Evolutionary conservation across 805 yeast genomes (phyloP).

Genomic region (Teunomyces stri): DNA sequence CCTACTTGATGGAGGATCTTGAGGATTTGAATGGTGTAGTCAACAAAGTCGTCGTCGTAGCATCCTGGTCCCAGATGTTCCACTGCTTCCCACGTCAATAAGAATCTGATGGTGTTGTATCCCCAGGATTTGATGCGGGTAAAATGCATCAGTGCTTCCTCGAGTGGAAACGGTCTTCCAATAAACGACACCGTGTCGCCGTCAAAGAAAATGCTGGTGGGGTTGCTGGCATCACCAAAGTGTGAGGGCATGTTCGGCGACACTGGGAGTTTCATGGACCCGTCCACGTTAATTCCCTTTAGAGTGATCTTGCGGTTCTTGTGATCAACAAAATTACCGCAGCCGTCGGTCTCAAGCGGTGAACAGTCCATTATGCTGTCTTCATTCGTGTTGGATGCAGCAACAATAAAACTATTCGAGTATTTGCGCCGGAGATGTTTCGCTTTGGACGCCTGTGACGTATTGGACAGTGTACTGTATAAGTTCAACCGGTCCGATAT

Average conservation of each 20-base stretch:
- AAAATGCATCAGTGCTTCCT: conserved; percentile 69
- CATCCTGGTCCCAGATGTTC: conserved; percentile 85
- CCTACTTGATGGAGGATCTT: conserved; percentile 58
- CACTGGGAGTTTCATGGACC: conserved; percentile 67
- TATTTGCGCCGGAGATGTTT: conserved; percentile 25
- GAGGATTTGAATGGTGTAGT: conserved; percentile 63
- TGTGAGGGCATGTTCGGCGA: conserved; percentile 49
- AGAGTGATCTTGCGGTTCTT: conserved; percentile 61
- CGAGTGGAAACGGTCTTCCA: conserved; percentile 75
- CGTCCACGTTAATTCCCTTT: conserved; percentile 81
- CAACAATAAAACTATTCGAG: conserved; percentile 17
- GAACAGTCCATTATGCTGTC: conserved; percentile 15
- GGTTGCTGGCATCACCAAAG: conserved; percentile 33
- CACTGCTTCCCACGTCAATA: conserved; percentile 88
- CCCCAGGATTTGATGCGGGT: conserved; percentile 76
- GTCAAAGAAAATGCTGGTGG: conserved; percentile 52
- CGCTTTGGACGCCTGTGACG: conserved; percentile 23
- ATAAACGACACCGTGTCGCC: conserved; percentile 81
- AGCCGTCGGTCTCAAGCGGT: conserved; percentile 32
- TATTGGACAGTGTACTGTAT: conserved; percentile 25
- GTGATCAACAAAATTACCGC: conserved; percentile 60
- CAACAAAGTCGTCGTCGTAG: conserved; percentile 75
- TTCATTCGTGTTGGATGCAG: conserved; percentile 5
- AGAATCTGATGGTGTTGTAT: conserved; percentile 70
- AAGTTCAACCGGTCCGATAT: conserved; percentile 30